Base-by-base conservation (phyloP, 495 filamentous ascomycete genomes). In the Penicillium paxilli region DNA sequence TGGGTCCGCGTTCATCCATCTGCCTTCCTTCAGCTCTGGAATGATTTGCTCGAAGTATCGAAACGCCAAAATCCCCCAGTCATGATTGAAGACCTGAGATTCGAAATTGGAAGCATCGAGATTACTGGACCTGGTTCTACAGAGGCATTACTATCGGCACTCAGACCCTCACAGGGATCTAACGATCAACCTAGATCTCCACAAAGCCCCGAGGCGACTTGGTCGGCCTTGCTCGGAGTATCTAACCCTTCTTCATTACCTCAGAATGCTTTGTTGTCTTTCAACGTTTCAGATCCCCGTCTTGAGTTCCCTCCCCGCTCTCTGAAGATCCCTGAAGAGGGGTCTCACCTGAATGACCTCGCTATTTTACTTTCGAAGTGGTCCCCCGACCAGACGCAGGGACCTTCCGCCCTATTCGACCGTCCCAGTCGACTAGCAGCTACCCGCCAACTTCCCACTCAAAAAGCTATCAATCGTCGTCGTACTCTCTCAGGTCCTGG, bases 51-150 rank as follows among this genome's bases (percentile, higher is more conserved):
- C 33, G 79, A 76, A 28, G 63, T 88, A 7, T 80, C 83, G 10
- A 92, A 90, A 62, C 75, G 79, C 42, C 87, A 92, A 64, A 84
- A 81, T 25, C 89, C 90, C 4, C 76, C 75, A 9, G 83, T 93
- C 19, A 84, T 83, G 50, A 65, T 96, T n/a, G 90, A 96, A 64
- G 94, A 98, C 64, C 67, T 98, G 12, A 83, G 94, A 2, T 98
- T 91, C 62, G 92, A 98, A 59, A 87, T 98, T 67, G 94, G 94
- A 40, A 96, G 91, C 64, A 93, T 98, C 46, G 89, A 96, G 56
- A 74, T 97, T 49, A 87, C 82, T 0, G 94, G 94, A 0, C 91
- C 94, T 1, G 88, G 80, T 2, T 88, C 91, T 6, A 92, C 88
- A 3, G 91, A 97, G 67, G 80, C 91, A 3, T 73, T 98, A 2